Conservation (phyloP, 164 flowering plant species). For the Saururus chinensis region DNA sequence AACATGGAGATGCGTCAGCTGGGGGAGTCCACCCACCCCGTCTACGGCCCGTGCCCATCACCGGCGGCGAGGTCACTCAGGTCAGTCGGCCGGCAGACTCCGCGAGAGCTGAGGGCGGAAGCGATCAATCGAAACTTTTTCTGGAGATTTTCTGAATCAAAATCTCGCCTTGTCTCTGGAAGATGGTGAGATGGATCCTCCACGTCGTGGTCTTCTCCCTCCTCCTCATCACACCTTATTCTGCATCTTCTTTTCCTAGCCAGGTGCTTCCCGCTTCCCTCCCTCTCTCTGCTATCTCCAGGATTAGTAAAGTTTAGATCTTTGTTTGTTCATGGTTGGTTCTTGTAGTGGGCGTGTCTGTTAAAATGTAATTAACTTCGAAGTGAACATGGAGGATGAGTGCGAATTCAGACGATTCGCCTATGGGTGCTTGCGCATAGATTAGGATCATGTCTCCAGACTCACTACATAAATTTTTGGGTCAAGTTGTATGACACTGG, state of each 20-base stretch:
- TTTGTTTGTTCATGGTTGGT: neutral
- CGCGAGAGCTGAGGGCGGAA: neutral
- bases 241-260: neutral
- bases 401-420: neutral
- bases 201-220: neutral
- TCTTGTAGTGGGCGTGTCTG: neutral
- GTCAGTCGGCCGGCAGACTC: neutral
- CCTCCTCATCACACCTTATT: neutral
- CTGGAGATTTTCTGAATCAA: too few species aligned
- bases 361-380: neutral
- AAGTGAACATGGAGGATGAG: too few species aligned
- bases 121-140: too few species aligned
- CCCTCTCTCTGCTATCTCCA: neutral
- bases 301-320: neutral
- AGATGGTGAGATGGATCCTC: neutral
- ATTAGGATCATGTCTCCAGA: too few species aligned
- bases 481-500: too few species aligned
- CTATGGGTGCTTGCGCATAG: neutral
- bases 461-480: too few species aligned
- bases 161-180: neutral
- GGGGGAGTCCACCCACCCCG: too few species aligned
- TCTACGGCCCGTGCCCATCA: too few species aligned
- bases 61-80: too few species aligned
- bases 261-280: neutral
- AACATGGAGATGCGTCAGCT: too few species aligned